Evolutionary conservation across 2,329 filamentous ascomycete genomes (phyloP).

Genomic region (Boeremia exigua): DNA sequence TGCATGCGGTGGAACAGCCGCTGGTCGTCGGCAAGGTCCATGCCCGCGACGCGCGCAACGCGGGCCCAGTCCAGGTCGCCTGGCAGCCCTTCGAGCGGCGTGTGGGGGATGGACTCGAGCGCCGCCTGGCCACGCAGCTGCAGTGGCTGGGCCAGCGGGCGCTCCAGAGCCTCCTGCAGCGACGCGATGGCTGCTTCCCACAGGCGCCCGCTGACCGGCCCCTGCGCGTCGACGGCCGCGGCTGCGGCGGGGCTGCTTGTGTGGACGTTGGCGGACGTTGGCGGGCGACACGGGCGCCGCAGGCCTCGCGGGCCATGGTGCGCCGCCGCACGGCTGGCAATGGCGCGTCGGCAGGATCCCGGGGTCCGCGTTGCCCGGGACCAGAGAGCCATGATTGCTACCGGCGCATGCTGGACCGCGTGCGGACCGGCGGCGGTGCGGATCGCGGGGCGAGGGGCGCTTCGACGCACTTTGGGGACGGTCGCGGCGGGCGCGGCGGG

Average conservation of each 20-base stretch:
- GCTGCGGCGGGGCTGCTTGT: conserved; percentile 71
- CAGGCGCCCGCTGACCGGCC: conserved; percentile 64
- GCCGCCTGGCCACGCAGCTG: not conserved
- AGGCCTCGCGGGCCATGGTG: conserved; percentile 59
- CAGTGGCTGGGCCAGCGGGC: not conserved
- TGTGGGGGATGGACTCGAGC: not conserved
- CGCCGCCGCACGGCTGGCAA: conserved; percentile 63
- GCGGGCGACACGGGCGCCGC: conserved; percentile 48
- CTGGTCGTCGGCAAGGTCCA: conserved; percentile 34
- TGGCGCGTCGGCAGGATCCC: conserved; percentile 66
- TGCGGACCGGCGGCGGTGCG: conserved; percentile 27
- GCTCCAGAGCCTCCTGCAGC: conserved; percentile 49
- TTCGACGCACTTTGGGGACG: conserved; percentile 22
- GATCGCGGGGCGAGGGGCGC: conserved; percentile 21
- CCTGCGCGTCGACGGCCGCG: conserved; percentile 65
- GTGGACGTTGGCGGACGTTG: conserved; percentile 68
- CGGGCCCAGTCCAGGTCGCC: conserved; percentile 32
- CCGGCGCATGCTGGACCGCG: conserved; percentile 41
- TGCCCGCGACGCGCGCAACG: conserved; percentile 26
- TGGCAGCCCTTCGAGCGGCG: conserved; percentile 21
- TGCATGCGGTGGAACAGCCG: conserved; percentile 22
- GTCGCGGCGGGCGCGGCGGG: not conserved
- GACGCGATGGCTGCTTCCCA: conserved; percentile 66
- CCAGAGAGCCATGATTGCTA: conserved; percentile 72
- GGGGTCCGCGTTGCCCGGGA: conserved; percentile 69